phyloP scores from a whole-genome alignment of 1,139 yeast genomes.

The Candida buenavistaensis region DNA sequence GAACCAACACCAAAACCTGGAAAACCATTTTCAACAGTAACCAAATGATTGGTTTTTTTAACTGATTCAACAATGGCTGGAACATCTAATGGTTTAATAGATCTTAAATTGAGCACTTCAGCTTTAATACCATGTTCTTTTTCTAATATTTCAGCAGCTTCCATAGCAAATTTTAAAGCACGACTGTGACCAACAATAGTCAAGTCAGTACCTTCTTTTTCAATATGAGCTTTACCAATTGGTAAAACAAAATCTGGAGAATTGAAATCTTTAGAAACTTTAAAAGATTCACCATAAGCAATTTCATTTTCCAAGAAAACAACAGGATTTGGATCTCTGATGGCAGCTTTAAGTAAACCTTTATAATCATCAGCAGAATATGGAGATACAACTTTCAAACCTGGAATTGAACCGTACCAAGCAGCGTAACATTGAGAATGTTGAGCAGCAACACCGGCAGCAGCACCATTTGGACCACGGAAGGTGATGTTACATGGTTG shows the following conservation, averaged over 20 bases:
- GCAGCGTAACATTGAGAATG: slow-evolving; percentile 98
- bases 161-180: slow-evolving; percentile 79
- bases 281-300: slow-evolving; percentile 89
- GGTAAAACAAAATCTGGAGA: slow-evolving; percentile 89
- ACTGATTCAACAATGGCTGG: slow-evolving; percentile 83
- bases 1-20: slow-evolving; percentile 99
- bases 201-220: slow-evolving; percentile 87
- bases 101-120: slow-evolving; percentile 93
- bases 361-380: slow-evolving; percentile 95
- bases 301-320: slow-evolving; percentile 95
- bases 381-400: slow-evolving; percentile 94
- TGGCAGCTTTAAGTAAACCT: slow-evolving; percentile 93
- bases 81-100: slow-evolving; percentile 94
- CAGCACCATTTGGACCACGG: slow-evolving; percentile 99
- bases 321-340: slow-evolving; percentile 98
- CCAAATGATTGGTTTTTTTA: slow-evolving; percentile 95
- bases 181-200: slow-evolving; percentile 90
- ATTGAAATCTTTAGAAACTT: slow-evolving; percentile 84
- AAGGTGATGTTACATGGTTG: slow-evolving; percentile 96
- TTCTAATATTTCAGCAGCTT: slow-evolving; percentile 86
- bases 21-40: slow-evolving; percentile 96
- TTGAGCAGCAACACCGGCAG: slow-evolving; percentile 99
- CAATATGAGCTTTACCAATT: slow-evolving; percentile 94
- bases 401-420: slow-evolving; percentile 98
- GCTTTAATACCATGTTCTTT: slow-evolving; percentile 85